Percentiles rank a stretch among this genome's conserved stretches.
phyloP scores from a whole-genome alignment of 768 basidiomycete species.

The Saitozyma podzolica region DNA sequence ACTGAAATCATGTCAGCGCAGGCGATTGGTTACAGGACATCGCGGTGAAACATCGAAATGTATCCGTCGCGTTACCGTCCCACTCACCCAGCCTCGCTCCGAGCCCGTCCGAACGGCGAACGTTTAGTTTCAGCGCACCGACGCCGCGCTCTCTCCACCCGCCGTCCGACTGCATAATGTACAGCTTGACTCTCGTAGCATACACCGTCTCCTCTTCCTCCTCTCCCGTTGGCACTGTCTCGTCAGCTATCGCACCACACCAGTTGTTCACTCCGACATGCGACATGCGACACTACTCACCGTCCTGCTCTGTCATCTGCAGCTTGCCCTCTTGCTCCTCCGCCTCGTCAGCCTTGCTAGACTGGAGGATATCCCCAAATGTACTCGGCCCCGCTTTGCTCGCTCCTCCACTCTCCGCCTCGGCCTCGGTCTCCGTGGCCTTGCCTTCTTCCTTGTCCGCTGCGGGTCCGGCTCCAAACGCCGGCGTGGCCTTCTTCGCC shows the following conservation, averaged over 20 bases:
- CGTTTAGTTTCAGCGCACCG: conserved; percentile 51
- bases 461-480: conserved; percentile 5
- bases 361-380: conserved; percentile 46
- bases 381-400: conserved; percentile 26
- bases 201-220: conserved; percentile 53
- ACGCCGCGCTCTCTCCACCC: conserved; percentile 54
- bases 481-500: conserved; percentile 21
- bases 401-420: conserved; percentile 9
- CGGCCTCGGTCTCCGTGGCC: background rate
- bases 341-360: conserved; percentile 23
- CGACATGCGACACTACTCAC: conserved; percentile 31
- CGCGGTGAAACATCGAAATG: too few relatives aligned
- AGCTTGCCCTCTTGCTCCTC: conserved; percentile 40
- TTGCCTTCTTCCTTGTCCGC: conserved; percentile 5
- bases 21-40: background rate
- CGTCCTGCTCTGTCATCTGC: conserved; percentile 52
- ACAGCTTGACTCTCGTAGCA: conserved; percentile 51
- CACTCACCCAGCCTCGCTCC: conserved; percentile 52
- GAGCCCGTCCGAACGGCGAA: conserved; percentile 35
- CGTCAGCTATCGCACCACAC: background rate
- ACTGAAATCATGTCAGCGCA: conserved; percentile 37
- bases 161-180: conserved; percentile 49
- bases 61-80: background rate
- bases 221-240: conserved; percentile 53
- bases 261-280: too few relatives aligned